These are phyloP conservation scores for Microcera coccophila DNA, from an alignment of 2,329 filamentous ascomycete species.

Conservation along the genomic window DNA sequence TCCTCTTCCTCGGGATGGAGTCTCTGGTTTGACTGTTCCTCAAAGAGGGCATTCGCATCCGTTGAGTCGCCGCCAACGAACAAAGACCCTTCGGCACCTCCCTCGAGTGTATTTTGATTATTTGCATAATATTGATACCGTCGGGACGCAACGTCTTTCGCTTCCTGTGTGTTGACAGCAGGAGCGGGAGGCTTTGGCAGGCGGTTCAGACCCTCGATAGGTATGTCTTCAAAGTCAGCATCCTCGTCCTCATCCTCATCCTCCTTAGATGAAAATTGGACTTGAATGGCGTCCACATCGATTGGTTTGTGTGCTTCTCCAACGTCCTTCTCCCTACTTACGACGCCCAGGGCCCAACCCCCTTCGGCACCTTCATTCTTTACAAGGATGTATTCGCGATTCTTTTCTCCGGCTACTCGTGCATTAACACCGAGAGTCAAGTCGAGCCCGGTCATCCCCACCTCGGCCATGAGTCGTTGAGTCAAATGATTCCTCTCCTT, in stretches of 20 bases:
- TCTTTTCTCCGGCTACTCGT: slow-evolving; percentile 77
- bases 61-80: slow-evolving; percentile 36
- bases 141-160: slow-evolving; percentile 22
- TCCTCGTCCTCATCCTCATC: slow-evolving; percentile 66
- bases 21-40: slow-evolving; percentile 35
- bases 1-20: slow-evolving; percentile 43
- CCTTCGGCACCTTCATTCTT: slow-evolving; percentile 94
- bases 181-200: slow-evolving; percentile 57
- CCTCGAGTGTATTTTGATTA: slow-evolving; percentile 12
- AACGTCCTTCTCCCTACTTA: slow-evolving; percentile 76
- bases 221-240: slow-evolving; percentile 86
- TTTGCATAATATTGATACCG: slow-evolving; percentile 28
- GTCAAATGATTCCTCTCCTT: slow-evolving; percentile 90
- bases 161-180: slow-evolving; percentile 22
- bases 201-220: slow-evolving; percentile 83
- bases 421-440: slow-evolving; percentile 61
- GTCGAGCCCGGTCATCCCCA: slow-evolving; percentile 79
- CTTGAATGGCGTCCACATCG: slow-evolving; percentile 70
- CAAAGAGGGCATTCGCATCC: slow-evolving; percentile 12
- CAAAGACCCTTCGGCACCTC: slow-evolving; percentile 46
- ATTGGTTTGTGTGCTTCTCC: slow-evolving; percentile 84
- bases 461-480: slow-evolving; percentile 88
- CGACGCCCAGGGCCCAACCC: slow-evolving; percentile 92
- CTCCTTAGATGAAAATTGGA: slow-evolving; percentile 54
- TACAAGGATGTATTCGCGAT: slow-evolving; percentile 90